These are phyloP conservation scores for Gnomoniopsis smithogilvyi DNA, from an alignment of 2,329 filamentous ascomycete species.

Conservation along the genomic window DNA sequence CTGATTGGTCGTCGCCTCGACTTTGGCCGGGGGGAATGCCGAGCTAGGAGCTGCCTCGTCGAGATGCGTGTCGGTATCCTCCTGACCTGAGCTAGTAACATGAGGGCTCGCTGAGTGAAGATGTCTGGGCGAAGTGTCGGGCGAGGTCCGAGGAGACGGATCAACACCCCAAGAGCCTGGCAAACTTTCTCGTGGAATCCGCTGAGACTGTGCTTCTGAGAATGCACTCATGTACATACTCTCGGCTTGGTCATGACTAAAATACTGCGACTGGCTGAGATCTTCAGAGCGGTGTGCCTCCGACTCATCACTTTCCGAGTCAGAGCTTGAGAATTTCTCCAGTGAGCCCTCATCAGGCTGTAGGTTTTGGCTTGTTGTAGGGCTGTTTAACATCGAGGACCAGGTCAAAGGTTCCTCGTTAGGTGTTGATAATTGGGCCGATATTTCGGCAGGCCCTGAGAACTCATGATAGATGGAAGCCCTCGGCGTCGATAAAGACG, in stretches of 20 bases:
- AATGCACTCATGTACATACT: constrained; percentile 84
- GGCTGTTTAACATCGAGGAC: constrained; percentile 14
- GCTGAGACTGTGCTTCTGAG: constrained; percentile 41
- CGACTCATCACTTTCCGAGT: constrained; percentile 26
- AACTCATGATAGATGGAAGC: constrained; percentile 45
- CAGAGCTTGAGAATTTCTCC: constrained; percentile 22
- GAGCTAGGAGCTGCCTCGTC: background rate
- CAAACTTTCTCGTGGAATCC: constrained; percentile 34
- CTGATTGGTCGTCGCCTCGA: background rate
- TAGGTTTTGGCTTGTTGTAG: background rate
- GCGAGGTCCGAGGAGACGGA: constrained; percentile 17
- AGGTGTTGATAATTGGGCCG: constrained; percentile 17
- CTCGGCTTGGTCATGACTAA: constrained; percentile 75
- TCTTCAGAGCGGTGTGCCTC: constrained; percentile 40
- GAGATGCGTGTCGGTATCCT: background rate
- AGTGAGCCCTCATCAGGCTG: background rate
- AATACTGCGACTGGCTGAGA: constrained; percentile 60
- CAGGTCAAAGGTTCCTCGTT: constrained; percentile 29
- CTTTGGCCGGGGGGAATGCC: background rate
- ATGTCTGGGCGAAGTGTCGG: constrained; percentile 19
- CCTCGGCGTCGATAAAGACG: constrained; percentile 47
- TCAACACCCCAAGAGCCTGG: constrained; percentile 51
- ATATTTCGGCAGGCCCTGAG: constrained; percentile 7
- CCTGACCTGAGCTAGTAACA: background rate
- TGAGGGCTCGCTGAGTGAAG: background rate